Percentiles rank a stretch among this genome's conserved stretches.
Conservation (phyloP, 257 asterid genomes). For the Ocimum tenuiflorum region DNA sequence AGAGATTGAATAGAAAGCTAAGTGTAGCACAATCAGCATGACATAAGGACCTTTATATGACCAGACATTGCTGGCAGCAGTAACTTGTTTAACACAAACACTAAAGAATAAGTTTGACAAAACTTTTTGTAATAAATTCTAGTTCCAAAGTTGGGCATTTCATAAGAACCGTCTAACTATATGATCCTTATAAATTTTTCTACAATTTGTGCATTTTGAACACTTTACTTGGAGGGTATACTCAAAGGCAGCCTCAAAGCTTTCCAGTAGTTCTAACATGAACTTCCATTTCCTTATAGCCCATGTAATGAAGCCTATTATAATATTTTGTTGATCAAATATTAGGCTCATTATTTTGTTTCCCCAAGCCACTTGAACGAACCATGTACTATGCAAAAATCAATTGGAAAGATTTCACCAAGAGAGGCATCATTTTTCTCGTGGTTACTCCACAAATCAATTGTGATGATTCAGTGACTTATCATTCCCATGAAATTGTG, state of each 20-base stretch:
- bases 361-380: background rate
- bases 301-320: background rate
- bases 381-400: background rate
- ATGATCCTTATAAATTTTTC: background rate
- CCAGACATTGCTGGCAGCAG: background rate
- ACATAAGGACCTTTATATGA: background rate
- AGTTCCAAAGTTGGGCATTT: background rate
- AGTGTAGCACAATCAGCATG: no score
- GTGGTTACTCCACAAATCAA: background rate
- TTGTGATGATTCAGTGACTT: constrained; percentile 1
- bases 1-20: no score
- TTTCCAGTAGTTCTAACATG: background rate
- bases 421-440: background rate
- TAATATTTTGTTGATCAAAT: background rate
- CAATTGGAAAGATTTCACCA: background rate
- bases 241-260: constrained; percentile 9
- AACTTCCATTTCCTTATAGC: background rate
- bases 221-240: background rate
- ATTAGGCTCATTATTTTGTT: background rate
- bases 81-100: background rate
- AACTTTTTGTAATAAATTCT: background rate
- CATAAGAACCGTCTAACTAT: background rate
- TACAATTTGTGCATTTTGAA: background rate
- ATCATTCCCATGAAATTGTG: background rate
- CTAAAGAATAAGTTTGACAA: background rate